Conservation (phyloP, 495 filamentous ascomycete genomes). For the Lasiosphaeria hispida region DNA sequence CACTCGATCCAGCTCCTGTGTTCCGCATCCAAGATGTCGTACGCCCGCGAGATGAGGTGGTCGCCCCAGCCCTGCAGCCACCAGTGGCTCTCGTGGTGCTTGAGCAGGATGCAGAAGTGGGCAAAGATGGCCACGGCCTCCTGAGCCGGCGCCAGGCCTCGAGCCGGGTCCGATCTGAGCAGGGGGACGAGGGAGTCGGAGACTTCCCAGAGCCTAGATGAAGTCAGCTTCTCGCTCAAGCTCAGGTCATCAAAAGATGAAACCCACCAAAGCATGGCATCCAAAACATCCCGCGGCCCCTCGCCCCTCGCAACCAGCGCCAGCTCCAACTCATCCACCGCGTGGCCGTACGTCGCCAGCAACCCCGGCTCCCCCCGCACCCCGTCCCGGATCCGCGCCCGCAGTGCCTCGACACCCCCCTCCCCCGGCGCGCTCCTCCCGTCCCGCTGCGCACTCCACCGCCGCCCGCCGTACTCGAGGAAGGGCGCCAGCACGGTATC, state of each 20-base stretch:
- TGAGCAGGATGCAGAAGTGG: slow-evolving; percentile 32
- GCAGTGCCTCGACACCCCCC: neutral
- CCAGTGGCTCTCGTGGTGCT: slow-evolving; percentile 33
- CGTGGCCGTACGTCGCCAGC: slow-evolving; percentile 23
- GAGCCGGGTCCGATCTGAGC: slow-evolving; percentile 7
- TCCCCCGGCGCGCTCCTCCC: neutral
- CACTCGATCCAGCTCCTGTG: slow-evolving; percentile 35
- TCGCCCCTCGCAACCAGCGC: slow-evolving; percentile 19
- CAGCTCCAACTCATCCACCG: slow-evolving; percentile 33
- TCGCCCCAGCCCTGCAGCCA: slow-evolving; percentile 38
- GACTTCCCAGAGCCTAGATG: slow-evolving; percentile 30
- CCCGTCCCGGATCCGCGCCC: slow-evolving; percentile 10
- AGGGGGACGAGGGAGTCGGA: slow-evolving; percentile 35
- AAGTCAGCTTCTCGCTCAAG: neutral
- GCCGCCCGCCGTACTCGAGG: slow-evolving; percentile 22
- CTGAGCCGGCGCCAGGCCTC: slow-evolving; percentile 19
- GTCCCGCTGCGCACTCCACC: slow-evolving; percentile 22
- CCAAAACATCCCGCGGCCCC: slow-evolving; percentile 28
- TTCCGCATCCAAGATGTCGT: slow-evolving; percentile 32
- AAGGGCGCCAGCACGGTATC: slow-evolving; percentile 26
- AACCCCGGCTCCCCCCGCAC: slow-evolving; percentile 6
- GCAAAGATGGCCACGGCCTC: slow-evolving; percentile 39
- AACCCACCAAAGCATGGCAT: slow-evolving; percentile 33
- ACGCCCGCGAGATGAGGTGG: slow-evolving; percentile 27
- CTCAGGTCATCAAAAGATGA: neutral